phyloP scores from a whole-genome alignment of 805 yeast genomes.

The Yarrowia bubula region DNA sequence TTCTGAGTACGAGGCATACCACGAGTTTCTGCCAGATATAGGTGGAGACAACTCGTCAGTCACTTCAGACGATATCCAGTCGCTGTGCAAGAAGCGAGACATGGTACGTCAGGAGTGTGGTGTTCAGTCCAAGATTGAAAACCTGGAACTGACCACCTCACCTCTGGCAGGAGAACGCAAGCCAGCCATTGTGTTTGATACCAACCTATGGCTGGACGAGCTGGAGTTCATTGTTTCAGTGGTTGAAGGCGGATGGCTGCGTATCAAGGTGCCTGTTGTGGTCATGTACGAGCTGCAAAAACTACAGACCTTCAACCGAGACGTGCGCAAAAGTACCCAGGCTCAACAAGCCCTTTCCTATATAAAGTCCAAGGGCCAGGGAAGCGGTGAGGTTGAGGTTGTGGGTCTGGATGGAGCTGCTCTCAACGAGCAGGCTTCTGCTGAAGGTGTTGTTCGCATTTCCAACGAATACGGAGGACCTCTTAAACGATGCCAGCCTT shows the following conservation, averaged over 20 bases:
- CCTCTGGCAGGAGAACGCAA: slow-evolving; percentile 15
- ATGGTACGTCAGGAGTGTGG: slow-evolving; percentile 19
- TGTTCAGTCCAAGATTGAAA: slow-evolving; percentile 18
- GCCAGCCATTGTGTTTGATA: slow-evolving; percentile 7
- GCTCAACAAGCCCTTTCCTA: slow-evolving; percentile 2
- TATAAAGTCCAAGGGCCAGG: not conserved
- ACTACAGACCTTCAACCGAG: slow-evolving; percentile 23
- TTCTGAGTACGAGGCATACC: slow-evolving; percentile 1
- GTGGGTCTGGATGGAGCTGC: not conserved
- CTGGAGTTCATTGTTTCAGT: not conserved
- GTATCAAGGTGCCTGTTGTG: slow-evolving; percentile 11
- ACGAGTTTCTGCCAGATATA: slow-evolving; percentile 21
- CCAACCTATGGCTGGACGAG: slow-evolving; percentile 8
- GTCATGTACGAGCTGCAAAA: slow-evolving; percentile 14
- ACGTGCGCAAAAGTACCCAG: not conserved
- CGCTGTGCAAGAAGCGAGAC: slow-evolving; percentile 14
- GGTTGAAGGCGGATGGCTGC: slow-evolving; percentile 3
- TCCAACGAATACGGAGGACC: not conserved
- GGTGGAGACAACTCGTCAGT: not conserved
- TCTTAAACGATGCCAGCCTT: not conserved
- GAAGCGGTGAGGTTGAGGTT: not conserved
- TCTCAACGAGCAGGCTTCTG: not conserved
- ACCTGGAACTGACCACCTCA: not conserved
- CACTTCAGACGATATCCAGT: not conserved
- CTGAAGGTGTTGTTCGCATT: not conserved